Evolutionary conservation across 495 filamentous ascomycete species (phyloP).

Genomic region (Xylaria castorea): DNA sequence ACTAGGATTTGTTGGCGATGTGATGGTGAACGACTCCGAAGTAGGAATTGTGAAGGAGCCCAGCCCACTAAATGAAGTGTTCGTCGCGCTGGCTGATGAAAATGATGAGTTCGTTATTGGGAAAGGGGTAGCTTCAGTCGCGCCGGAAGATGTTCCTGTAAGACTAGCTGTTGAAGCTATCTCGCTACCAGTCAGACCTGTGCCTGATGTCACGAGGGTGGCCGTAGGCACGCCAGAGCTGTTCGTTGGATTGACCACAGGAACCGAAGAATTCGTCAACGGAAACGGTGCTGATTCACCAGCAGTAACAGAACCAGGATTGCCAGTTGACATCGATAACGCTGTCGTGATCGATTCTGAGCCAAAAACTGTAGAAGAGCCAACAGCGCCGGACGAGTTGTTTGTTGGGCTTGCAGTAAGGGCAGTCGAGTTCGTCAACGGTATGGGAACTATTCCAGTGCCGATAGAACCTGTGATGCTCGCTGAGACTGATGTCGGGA

Average conservation of each 20-base stretch:
- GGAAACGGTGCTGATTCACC: conserved; percentile 5
- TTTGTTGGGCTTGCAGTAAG: neutral
- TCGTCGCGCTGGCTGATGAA: conserved; percentile 13
- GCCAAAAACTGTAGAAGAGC: neutral
- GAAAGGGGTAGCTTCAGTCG: conserved; percentile 16
- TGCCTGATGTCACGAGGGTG: neutral
- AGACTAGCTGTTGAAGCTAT: neutral
- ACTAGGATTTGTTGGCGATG: conserved; percentile 17
- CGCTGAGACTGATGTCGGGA: conserved; percentile 6
- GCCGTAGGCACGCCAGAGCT: neutral
- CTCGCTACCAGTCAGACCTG: neutral
- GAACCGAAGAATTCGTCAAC: conserved; percentile 4
- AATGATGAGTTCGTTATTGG: conserved; percentile 33
- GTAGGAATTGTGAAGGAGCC: conserved; percentile 6
- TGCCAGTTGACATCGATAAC: neutral
- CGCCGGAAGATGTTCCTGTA: neutral
- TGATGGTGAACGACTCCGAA: conserved; percentile 22
- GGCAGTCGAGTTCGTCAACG: conserved; percentile 8
- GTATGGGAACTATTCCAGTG: neutral
- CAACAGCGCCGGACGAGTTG: neutral
- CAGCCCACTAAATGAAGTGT: neutral
- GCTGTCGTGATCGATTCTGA: conserved; percentile 10
- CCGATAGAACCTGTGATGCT: conserved; percentile 4
- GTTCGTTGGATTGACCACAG: neutral
- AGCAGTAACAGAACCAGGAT: neutral